These are phyloP conservation scores for Nothopassalora personata DNA, from an alignment of 2,329 filamentous ascomycete genomes.

Conservation along the genomic window DNA sequence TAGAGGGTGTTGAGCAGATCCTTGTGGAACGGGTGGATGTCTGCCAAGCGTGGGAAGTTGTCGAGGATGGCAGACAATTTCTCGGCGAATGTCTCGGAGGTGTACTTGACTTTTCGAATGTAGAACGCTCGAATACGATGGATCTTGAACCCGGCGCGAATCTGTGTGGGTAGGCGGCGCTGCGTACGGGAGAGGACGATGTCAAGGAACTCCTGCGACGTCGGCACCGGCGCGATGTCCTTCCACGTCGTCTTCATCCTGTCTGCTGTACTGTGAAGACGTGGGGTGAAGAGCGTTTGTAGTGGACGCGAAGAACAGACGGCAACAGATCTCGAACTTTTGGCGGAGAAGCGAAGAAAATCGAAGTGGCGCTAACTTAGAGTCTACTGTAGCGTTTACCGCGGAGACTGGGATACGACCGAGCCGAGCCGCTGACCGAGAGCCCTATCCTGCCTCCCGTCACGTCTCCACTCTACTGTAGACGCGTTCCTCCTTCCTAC, in stretches of 20 bases:
- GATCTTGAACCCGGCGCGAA: slow-evolving; percentile 93
- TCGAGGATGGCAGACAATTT: slow-evolving; percentile 88
- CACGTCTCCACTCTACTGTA: neutral
- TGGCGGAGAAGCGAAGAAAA: neutral
- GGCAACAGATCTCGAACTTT: neutral
- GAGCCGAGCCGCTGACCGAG: neutral
- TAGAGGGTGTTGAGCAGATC: slow-evolving; percentile 95
- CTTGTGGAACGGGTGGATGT: slow-evolving; percentile 92
- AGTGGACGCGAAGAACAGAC: neutral
- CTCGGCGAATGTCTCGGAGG: slow-evolving; percentile 91
- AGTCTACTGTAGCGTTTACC: no score
- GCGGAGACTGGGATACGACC: neutral
- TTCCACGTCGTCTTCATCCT: slow-evolving; percentile 58
- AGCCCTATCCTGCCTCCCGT: neutral
- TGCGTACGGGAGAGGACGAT: slow-evolving; percentile 94
- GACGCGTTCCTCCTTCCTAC: neutral
- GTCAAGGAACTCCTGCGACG: slow-evolving; percentile 91
- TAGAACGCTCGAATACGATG: slow-evolving; percentile 92
- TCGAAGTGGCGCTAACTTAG: neutral
- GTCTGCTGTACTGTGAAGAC: slow-evolving; percentile 10
- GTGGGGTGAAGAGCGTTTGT: neutral
- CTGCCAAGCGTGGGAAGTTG: slow-evolving; percentile 84
- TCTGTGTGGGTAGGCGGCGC: slow-evolving; percentile 88
- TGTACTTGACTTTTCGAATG: slow-evolving; percentile 97
- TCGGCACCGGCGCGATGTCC: slow-evolving; percentile 56